A percentile compares a stretch with the other conserved stretches of the same genome.
Conservation (phyloP, 371 early-diverging fungal species). For the Haplosporangium sp. region DNA sequence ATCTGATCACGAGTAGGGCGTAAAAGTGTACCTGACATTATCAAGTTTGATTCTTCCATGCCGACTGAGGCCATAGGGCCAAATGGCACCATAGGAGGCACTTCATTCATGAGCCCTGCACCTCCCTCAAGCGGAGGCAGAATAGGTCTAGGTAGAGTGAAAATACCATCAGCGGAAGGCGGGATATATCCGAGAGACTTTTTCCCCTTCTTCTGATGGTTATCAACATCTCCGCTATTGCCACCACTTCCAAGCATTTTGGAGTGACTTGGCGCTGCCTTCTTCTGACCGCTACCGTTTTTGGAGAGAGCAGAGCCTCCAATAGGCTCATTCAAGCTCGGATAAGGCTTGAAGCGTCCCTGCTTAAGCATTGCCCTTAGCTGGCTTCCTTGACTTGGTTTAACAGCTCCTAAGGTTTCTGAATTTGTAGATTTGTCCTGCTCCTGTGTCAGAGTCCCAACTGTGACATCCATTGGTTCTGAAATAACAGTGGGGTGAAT, state of each 20-base stretch:
- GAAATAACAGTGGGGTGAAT: neutral
- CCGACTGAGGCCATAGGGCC: neutral
- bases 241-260: neutral
- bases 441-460: neutral
- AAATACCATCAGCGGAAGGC: constrained; percentile 15
- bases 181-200: constrained; percentile 6
- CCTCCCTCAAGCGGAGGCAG: constrained; percentile 17
- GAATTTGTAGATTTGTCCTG: constrained; percentile 5
- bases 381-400: constrained; percentile 5
- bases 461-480: neutral
- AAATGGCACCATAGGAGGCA: neutral
- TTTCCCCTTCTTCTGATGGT: neutral
- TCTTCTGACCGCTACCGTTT: neutral
- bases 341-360: constrained; percentile 25
- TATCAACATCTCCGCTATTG: neutral
- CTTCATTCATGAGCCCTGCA: neutral
- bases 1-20: constrained; percentile 26
- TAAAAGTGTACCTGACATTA: constrained; percentile 15
- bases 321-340: neutral
- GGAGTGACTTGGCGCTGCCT: neutral
- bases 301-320: neutral
- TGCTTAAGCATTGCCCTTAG: constrained; percentile 10
- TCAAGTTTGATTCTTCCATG: constrained; percentile 11
- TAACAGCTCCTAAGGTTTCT: neutral
- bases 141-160: constrained; percentile 29